Percentiles rank a stretch among this genome's conserved stretches.
phyloP scores from a whole-genome alignment of 768 basidiomycete species.

The Lyophyllum atratum region DNA sequence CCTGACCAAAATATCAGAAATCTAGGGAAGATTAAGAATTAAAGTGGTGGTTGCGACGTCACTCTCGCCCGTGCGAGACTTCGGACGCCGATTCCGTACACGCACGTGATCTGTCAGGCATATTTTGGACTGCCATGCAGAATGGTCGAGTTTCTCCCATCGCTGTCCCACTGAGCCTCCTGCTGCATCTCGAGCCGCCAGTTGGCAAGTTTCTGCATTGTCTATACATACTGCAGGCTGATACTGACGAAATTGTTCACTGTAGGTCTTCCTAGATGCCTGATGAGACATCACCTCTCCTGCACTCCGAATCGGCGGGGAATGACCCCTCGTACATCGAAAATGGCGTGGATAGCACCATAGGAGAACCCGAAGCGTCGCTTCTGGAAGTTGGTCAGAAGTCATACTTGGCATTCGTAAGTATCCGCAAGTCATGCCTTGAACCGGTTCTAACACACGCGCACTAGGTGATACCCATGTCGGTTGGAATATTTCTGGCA shows the following conservation, averaged over 20 bases:
- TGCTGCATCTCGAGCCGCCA: not conserved
- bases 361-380: constrained; percentile 9
- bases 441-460: too few species aligned
- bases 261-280: constrained; percentile 21
- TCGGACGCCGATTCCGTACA: not conserved
- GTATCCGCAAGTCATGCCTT: not conserved
- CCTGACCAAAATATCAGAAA: too few species aligned
- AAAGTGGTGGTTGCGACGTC: too few species aligned
- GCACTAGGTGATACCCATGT: constrained; percentile 48
- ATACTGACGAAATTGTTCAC: not conserved
- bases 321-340: constrained; percentile 12
- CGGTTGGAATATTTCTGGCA: constrained; percentile 46
- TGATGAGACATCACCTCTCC: constrained; percentile 37
- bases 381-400: constrained; percentile 5
- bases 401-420: constrained; percentile 27
- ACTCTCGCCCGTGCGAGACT: too few species aligned
- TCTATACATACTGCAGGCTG: not conserved
- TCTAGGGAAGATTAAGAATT: too few species aligned
- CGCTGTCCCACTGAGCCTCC: not conserved
- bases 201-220: not conserved
- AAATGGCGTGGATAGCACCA: constrained; percentile 5
- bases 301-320: constrained; percentile 14
- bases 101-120: constrained; percentile 3
- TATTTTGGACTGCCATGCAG: constrained; percentile 3
- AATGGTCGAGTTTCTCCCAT: not conserved